phyloP scores from a whole-genome alignment of 352 stramenopile genomes.

The Pythium dissimile region DNA sequence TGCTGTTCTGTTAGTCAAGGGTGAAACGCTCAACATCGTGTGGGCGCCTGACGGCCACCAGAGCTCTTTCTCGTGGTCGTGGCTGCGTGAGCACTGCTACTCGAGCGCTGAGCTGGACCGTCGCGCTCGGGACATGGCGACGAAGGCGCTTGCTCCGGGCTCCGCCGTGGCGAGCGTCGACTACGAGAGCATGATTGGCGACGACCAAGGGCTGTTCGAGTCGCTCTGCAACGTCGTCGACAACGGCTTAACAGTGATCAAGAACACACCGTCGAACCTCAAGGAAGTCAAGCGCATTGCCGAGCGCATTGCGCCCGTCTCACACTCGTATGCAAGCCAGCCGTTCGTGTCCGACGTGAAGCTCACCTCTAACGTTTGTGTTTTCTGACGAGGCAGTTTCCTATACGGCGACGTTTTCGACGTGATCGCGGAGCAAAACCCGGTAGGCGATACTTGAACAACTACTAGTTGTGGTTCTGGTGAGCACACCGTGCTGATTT shows the following conservation, averaged over 20 bases:
- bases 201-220: constrained; percentile 66
- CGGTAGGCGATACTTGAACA: constrained; percentile 29
- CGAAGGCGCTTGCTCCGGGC: constrained; percentile 41
- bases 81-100: constrained; percentile 81
- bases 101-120: constrained; percentile 48
- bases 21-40: constrained; percentile 61
- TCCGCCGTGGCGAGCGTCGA: constrained; percentile 51
- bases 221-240: constrained; percentile 68
- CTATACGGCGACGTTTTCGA: constrained; percentile 87
- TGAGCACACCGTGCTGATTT: too few species aligned
- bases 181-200: constrained; percentile 63
- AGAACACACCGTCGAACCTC: constrained; percentile 56
- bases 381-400: constrained; percentile 40
- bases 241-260: constrained; percentile 66
- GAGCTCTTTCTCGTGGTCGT: constrained; percentile 65
- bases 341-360: neutral
- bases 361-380: neutral
- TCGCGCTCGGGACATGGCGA: constrained; percentile 41
- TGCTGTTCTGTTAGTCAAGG: constrained; percentile 49
- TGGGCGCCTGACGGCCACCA: constrained; percentile 61
- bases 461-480: neutral
- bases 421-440: constrained; percentile 75
- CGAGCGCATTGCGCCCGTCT: constrained; percentile 75
- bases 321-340: constrained; percentile 80
- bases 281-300: constrained; percentile 69